A percentile compares a stretch with the other conserved stretches of the same genome.
Conservation (phyloP, 768 basidiomycete species). For the Tulasnella sp. region DNA sequence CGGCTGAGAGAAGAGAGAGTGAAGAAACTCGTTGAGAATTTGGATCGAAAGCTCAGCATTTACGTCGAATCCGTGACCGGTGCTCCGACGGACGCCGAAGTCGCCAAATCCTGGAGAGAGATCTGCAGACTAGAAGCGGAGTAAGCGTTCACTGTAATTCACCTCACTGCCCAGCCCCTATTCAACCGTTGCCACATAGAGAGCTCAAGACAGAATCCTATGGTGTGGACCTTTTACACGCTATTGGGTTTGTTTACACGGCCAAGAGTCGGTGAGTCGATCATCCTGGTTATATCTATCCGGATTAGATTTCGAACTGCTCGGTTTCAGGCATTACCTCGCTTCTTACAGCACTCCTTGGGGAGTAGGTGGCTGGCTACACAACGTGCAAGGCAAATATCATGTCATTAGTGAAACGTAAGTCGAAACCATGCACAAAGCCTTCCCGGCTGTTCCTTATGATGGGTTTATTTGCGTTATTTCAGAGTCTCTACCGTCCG, state of each 20-base stretch:
- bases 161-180: background rate
- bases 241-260: slow-evolving; percentile 83
- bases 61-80: slow-evolving; percentile 83
- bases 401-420: slow-evolving; percentile 93
- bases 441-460: background rate
- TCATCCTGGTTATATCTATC: background rate
- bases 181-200: slow-evolving; percentile 45
- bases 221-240: slow-evolving; percentile 81
- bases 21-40: slow-evolving; percentile 71
- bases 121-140: slow-evolving; percentile 83
- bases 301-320: background rate
- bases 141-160: slow-evolving; percentile 50
- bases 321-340: slow-evolving; percentile 63
- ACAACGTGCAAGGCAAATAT: slow-evolving; percentile 89
- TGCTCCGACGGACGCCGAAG: slow-evolving; percentile 62
- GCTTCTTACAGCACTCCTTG: slow-evolving; percentile 70
- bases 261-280: slow-evolving; percentile 53
- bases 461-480: background rate
- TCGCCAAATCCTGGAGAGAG: slow-evolving; percentile 69
- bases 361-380: slow-evolving; percentile 90
- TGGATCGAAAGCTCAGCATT: slow-evolving; percentile 81
- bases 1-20: slow-evolving; percentile 77
- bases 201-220: slow-evolving; percentile 86
- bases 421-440: slow-evolving; percentile 43
- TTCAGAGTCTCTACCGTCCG: slow-evolving; percentile 79